Base-by-base conservation (phyloP, 805 yeast species). In the Myxozyma neotropica region DNA sequence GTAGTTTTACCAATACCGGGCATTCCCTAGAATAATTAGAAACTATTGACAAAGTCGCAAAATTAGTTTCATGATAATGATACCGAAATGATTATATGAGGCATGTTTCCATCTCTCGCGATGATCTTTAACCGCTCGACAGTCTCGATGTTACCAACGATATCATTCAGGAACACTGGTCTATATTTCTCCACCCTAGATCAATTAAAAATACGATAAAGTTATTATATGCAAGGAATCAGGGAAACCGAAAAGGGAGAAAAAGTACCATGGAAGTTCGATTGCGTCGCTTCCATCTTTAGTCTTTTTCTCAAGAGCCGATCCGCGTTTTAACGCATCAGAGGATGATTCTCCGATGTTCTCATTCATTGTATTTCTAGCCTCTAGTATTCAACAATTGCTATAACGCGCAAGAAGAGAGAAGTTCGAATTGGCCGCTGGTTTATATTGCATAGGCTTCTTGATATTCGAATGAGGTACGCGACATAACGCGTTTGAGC, bases 1-100 rank as follows among this genome's bases (percentile, higher is more conserved):
- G 99, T 94, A 1, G 99, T 94, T 72, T 94, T 94, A 43, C 99
- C 99, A 57, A 94, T 93, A 67, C 99, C 99, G 1, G 99, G 99
- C 47, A 90, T 76, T 2, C 99, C 96, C 68, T 63, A 12, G 4
- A n/a, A 10, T 3, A 24, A 23, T 42, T 23, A 23, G 29, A 3
- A 17, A n/a, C 2, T 35, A 15, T 17, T 33, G 2, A 7, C 19
- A 15, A n/a, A n/a, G n/a, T n/a, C n/a, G n/a, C n/a, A n/a, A n/a
- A n/a, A n/a, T n/a, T n/a, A n/a, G n/a, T n/a, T n/a, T n/a, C n/a
- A n/a, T n/a, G n/a, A n/a, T 15, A 17, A 1, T 19, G 17, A 15
- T 44, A 66, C 80, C n/a, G 94, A 87, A 46, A 94, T 88, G 68
- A 94, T 92, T 82, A 94, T 78, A 74, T 94, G 97, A 1, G 99